Percentiles rank a stretch among this genome's conserved stretches.
phyloP scores from a whole-genome alignment of 805 yeast genomes.

The Zygosaccharomyces rouxii region DNA sequence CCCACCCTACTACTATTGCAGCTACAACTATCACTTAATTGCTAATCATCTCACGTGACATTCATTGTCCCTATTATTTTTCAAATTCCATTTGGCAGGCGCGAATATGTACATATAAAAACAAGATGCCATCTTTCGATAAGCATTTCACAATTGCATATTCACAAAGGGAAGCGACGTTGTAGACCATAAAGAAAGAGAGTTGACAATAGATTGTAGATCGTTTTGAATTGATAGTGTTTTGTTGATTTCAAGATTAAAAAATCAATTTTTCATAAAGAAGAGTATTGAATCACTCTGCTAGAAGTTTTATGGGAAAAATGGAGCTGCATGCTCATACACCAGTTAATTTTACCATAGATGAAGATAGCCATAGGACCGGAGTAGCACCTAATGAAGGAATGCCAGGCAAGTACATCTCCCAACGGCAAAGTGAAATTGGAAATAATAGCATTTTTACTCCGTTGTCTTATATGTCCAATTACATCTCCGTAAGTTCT shows the following conservation, averaged over 20 bases:
- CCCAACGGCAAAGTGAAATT: background rate
- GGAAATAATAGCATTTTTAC: background rate
- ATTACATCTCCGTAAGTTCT: constrained; percentile 14
- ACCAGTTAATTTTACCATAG: background rate
- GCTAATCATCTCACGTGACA: background rate
- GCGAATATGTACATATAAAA: background rate
- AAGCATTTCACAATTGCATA: background rate
- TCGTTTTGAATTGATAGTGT: too few species aligned
- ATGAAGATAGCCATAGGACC: background rate
- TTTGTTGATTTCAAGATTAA: too few species aligned
- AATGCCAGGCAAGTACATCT: background rate
- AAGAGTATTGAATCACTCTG: too few species aligned
- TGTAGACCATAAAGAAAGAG: background rate
- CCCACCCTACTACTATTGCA: too few species aligned
- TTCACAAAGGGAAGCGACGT: background rate
- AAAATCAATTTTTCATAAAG: too few species aligned
- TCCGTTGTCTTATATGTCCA: constrained; percentile 13
- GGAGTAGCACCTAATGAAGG: background rate
- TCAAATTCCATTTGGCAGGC: background rate
- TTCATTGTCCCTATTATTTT: constrained; percentile 1
- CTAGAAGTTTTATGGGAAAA: background rate
- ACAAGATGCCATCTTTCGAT: background rate
- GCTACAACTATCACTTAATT: too few species aligned
- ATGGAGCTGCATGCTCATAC: background rate
- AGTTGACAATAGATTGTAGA: background rate